Base-by-base conservation (phyloP, 345 rosid species). In the Atalantia buxifolia region DNA sequence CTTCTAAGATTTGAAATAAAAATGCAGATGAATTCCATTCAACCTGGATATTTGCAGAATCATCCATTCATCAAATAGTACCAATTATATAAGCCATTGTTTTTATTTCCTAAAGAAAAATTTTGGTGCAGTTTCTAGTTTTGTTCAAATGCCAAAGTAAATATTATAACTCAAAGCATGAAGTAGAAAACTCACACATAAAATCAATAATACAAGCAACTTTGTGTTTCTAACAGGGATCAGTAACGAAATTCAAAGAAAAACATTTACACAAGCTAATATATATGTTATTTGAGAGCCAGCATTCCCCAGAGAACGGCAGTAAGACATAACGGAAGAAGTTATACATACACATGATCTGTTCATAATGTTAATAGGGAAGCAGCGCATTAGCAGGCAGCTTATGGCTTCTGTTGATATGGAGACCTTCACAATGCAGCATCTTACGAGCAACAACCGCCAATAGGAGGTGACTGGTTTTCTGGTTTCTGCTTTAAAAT, bases 401-500 rank as follows among this genome's bases (percentile, higher is more conserved):
- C 67, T 16, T 63, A 4, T 24, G 66, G 55, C 69, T 19, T 40
- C 21, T 56, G 28, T 38, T 21, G 38, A 36, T 57, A 38, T 19
- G 1, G 18, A 65, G 70, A 75, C 62, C 74, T 33, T 25, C 48
- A 6, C 30, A 1, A 55, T 33, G 59, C 24, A 10, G 74, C 70
- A 21, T 53, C 42, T 84, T 74, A 87, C 22, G 81, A 83, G 82
- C 97, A 96, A 78, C 98, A 92, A 4, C 91, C 85, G 0, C 78
- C 60, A 1, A 66, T 82, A 33, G 85, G 25, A 70, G 77, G 83
- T 62, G 86, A 22, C 50, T 84, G 90, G 69, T 84, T 63, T 77
- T 92, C 93, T 25, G 90, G 87, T 81, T 90, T 91, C 80, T 83
- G 97, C 86, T 90, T 92, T 76, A 90, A 78, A 77, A 85, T 88